Conservation (phyloP, 2,329 filamentous ascomycete genomes). For the Diaporthe nobilis region DNA sequence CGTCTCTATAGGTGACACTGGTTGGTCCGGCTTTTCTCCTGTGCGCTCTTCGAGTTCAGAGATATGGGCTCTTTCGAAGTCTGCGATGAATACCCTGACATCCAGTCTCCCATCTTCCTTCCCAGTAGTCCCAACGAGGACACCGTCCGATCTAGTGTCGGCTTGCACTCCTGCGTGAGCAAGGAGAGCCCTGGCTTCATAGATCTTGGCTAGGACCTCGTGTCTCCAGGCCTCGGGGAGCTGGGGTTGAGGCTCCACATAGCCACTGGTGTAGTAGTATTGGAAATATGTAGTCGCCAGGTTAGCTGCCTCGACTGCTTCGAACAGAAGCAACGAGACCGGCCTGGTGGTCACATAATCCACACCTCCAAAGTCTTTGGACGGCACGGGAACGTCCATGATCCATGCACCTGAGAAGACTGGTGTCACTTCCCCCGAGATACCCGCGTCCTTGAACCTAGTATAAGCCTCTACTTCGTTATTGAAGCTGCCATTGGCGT, state of each 20-base stretch:
- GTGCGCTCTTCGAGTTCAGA: neutral
- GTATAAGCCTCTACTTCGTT: neutral
- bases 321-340: neutral
- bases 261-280: neutral
- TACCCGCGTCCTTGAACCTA: neutral
- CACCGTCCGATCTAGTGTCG: neutral
- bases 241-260: neutral
- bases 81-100: neutral
- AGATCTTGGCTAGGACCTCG: conserved; percentile 10
- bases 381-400: neutral
- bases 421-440: neutral
- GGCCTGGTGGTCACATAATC: neutral
- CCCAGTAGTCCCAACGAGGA: neutral
- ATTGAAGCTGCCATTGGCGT: neutral
- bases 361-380: neutral
- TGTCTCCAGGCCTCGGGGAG: neutral
- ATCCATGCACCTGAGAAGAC: neutral
- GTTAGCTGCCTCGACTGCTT: neutral
- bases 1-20: neutral
- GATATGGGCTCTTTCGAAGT: neutral
- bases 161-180: neutral
- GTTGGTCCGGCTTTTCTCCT: neutral
- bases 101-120: neutral
- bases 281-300: neutral
- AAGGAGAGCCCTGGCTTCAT: neutral